Base-by-base conservation (phyloP, 2,329 filamentous ascomycete species). In the Paraphaeosphaeria sporulosa region DNA sequence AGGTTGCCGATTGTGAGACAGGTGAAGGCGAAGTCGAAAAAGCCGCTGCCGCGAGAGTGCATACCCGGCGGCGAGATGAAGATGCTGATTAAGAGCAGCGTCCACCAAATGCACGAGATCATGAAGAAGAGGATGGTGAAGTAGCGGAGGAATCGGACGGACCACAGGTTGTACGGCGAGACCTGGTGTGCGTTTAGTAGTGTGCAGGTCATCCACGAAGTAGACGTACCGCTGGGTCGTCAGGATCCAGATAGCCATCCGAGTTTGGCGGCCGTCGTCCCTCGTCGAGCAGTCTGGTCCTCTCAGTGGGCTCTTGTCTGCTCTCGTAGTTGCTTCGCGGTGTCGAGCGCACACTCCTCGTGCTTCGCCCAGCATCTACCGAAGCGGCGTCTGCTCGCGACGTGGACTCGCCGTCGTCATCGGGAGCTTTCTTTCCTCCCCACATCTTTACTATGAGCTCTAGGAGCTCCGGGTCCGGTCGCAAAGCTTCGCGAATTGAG, bases 81-180 rank as follows among this genome's bases (percentile, higher is more conserved):
- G 66, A 90, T 88, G 57, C 92, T 93, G 17, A 97, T 88, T n/a
- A 99, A 84, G 36, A 97, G 83, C 56, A 97, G 78, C 10, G 92
- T 85, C 94, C 95, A 98, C 94, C 94, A 98, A n/a, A 93, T 71
- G 71, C 96, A 93, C 58, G 89, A 91, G 68, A 94, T 75, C 54
- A 88, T 77, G 21, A 94, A 83, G 72, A 97, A 91, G 40, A 92
- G 70, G 57, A 96, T 83, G 5, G 93, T 94, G 62, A 95, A 77
- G 73, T 89, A 92, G 74, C 93, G 88, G 57, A 95, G 83, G 49
- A 91, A 86, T 19, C 95, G 90, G 52, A 99, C 91, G 60, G 88
- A 92, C 90, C 93, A 97, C 40, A 98, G 86, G 71, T 99, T 99
- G 81, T 97, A 97, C 0, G 95, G 95, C 3, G 93, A 92, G 25